Conservation (phyloP, 176 grass and related monocot genomes). For the Hordeum marinum region DNA sequence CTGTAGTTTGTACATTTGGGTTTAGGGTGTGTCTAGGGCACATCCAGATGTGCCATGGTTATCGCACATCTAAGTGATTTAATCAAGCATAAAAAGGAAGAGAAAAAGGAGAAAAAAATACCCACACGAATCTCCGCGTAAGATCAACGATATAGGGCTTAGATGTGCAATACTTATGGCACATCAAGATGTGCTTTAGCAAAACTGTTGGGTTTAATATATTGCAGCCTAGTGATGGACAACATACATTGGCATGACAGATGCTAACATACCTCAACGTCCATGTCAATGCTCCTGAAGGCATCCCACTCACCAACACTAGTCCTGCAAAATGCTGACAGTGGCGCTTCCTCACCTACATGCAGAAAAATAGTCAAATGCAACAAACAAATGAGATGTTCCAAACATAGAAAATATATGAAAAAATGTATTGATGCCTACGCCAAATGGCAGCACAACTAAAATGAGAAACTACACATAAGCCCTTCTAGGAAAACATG, state of each 20-base stretch:
- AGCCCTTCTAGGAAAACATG: constrained; percentile 1
- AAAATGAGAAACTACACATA: not conserved
- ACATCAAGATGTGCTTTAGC: no score
- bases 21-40: no score
- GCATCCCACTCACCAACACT: constrained; percentile 71
- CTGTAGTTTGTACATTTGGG: not conserved
- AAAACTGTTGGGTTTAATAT: not conserved
- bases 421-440: not conserved
- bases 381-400: not conserved
- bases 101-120: no score
- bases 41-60: no score
- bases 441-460: not conserved
- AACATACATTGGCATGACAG: not conserved
- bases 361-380: not conserved
- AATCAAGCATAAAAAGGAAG: no score
- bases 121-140: no score
- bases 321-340: constrained; percentile 81
- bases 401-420: not conserved
- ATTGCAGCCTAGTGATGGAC: not conserved
- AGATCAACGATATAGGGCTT: no score
- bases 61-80: no score
- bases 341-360: constrained; percentile 62
- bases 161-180: no score
- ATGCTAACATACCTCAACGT: constrained; percentile 52
- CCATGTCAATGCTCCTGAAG: constrained; percentile 91